These are phyloP conservation scores for Microcyclospora pomicola DNA, from an alignment of 2,329 filamentous ascomycete genomes.

Conservation along the genomic window DNA sequence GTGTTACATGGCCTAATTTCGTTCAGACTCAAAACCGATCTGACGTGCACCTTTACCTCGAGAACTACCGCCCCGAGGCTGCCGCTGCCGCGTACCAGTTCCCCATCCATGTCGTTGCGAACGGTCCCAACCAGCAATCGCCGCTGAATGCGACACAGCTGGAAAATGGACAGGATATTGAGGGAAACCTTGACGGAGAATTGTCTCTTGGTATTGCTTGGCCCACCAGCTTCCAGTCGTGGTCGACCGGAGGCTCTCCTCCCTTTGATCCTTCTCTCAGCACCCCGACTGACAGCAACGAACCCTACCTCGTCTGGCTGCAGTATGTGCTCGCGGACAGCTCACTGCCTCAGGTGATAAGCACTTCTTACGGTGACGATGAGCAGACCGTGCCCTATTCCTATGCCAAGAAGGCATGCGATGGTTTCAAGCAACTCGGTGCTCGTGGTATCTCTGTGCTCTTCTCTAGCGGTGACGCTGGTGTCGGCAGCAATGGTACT, in stretches of 20 bases:
- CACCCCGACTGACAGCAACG: constrained; percentile 43
- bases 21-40: constrained; percentile 36
- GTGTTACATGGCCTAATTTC: background rate
- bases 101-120: constrained; percentile 42
- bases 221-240: constrained; percentile 42
- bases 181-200: constrained; percentile 53
- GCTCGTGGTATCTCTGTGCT: constrained; percentile 53
- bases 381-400: constrained; percentile 49
- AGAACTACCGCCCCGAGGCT: constrained; percentile 38
- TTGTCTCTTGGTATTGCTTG: constrained; percentile 43
- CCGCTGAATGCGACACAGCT: constrained; percentile 23
- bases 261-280: constrained; percentile 37
- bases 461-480: constrained; percentile 48
- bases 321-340: constrained; percentile 42
- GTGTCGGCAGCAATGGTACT: constrained; percentile 36
- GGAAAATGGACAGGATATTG: constrained; percentile 21
- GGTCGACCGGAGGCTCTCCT: constrained; percentile 45
- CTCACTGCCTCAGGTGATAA: constrained; percentile 48
- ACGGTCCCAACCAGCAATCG: constrained; percentile 37
- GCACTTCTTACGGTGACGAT: constrained; percentile 52
- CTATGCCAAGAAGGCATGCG: constrained; percentile 49
- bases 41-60: constrained; percentile 45
- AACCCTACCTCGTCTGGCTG: constrained; percentile 53
- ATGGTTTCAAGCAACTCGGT: constrained; percentile 51
- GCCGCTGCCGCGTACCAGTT: constrained; percentile 40